Base-by-base conservation (phyloP, 2,329 filamentous ascomycete genomes). In the Fusarium robinianum region DNA sequence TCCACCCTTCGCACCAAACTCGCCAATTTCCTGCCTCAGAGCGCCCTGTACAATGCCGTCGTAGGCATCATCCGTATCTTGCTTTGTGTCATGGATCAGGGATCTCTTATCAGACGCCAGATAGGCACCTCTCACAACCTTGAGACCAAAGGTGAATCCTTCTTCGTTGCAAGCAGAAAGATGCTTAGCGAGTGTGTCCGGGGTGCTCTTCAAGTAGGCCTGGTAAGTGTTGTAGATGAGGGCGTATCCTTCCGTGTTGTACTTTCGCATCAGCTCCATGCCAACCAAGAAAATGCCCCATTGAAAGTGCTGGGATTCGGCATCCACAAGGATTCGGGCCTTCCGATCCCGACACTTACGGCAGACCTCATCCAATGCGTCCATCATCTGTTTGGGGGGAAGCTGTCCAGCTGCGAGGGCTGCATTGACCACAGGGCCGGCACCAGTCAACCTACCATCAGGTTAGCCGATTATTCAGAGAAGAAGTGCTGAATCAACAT, bases 71-170 rank as follows among this genome's bases (percentile, higher is more conserved):
- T 82, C 76, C 0, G 79, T 83, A 12, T 71, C 73, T 22, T 76
- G 64, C 47, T 79, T 80, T 31, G 70, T 76, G 39, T 76, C 71
- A 57, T 75, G 76, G 47, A 81, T 78, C n/a, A 78, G 58, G 3
- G 67, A 60, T 3, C 75, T 63, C 27, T 72, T 67, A 30, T 83
- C 79, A 0, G 69, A 71, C 18, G 66, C 64, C 24, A 82, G 69
- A 59, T 83, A 82, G 11, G 78, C 79, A 15, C 78, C 77, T 10
- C 78, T 71, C 3, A 81, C 79, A 7, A 81, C 66, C 61, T 83
- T 82, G 40, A 80, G 64, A 11, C 79, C 79, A 0, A 79, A 68
- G 0, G 74, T 78, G 58, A 77, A 81, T 3, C 65, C 66, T 19
- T 76, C 70, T 3, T 72, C 63, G 6, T 64, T 53, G 0, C 79